Evolutionary conservation across 2,329 filamentous ascomycete genomes (phyloP).

Genomic region (Colletotrichum trifolii): DNA sequence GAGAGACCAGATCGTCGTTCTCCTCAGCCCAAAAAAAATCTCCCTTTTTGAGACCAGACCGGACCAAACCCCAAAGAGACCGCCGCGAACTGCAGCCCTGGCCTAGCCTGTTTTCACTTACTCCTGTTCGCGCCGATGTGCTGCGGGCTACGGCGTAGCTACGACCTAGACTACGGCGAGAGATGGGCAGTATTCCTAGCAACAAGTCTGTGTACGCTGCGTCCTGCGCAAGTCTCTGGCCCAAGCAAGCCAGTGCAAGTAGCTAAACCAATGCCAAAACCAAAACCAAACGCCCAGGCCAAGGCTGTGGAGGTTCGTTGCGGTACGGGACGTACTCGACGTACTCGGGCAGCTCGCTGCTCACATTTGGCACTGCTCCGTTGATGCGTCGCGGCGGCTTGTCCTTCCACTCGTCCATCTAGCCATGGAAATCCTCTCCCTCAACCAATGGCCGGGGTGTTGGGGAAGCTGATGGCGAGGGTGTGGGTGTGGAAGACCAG

Average conservation of each 20-base stretch:
- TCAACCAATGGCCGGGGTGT: slow-evolving; percentile 42
- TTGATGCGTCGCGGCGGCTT: slow-evolving; percentile 3
- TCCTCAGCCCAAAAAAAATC: slow-evolving; percentile 20
- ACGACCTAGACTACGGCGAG: background rate
- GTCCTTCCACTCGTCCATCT: slow-evolving; percentile 19
- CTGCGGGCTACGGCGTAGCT: no score
- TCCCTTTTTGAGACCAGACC: slow-evolving; percentile 29
- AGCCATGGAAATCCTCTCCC: slow-evolving; percentile 27
- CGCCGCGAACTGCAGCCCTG: background rate
- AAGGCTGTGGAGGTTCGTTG: background rate
- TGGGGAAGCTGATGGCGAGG: slow-evolving; percentile 39
- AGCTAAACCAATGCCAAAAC: background rate
- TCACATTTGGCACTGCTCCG: slow-evolving; percentile 7
- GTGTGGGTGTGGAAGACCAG: slow-evolving; percentile 5
- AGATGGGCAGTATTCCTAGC: background rate
- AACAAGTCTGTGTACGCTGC: background rate
- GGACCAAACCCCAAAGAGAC: slow-evolving; percentile 3
- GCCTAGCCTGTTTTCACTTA: background rate
- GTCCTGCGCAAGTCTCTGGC: slow-evolving; percentile 4
- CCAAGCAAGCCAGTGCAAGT: background rate
- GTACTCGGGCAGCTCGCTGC: slow-evolving; percentile 8
- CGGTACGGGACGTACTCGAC: background rate
- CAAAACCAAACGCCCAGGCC: background rate
- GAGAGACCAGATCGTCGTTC: slow-evolving; percentile 17
- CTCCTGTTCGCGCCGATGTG: background rate